Evolutionary conservation across 108 stramenopile species (phyloP), one percentile per base, ranked within the genome.

Genomic region (Nitzschia inconspicua): DNA sequence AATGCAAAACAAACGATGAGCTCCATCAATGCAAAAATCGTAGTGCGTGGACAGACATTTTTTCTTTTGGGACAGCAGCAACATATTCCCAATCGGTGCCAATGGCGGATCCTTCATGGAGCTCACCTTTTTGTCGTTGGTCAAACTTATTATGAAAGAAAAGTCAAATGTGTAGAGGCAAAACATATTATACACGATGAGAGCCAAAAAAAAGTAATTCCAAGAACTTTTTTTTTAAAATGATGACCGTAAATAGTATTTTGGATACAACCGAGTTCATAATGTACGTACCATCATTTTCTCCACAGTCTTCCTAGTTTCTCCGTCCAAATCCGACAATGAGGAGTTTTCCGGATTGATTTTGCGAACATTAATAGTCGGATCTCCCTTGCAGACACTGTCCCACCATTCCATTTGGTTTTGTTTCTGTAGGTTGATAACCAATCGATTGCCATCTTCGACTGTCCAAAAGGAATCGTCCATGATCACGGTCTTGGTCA

Each of bases 361-460:
- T 79, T 95, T 95, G 25, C 75, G 79, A 27, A 98, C 86, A 80
- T 99, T 86, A 73, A 99, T 98, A 11, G 93, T 89, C 2, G 49
- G 39, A 60, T 99, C 98, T 7, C 79, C 83, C n/a, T 67, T 55
- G 25, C 92, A 79, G 7, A 97, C 93, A 46, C 78, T 60, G 34
- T 91, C 93, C 99, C 99, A 99, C 99, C 99, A 99, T 78, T 95
- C 97, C 97, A 97, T 97, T 54, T 84, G 71, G 78, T 99, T 97
- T 8, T 79, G 73, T 55, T 97, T 97, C 57, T 92, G 91, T 7
- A 98, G 60, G 19, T 78, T 85, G 22, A 96, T 49, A 18, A 86
- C 83, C 3, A 95, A 60, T 1, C 83, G 73, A 46, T 82, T 86
- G 13, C 82, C 88, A 60, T 99, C 99, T 65, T 98, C 99, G 20